These are phyloP conservation scores for Metrosideros polymorpha DNA, from an alignment of 441 rosid genomes.

Conservation along the genomic window DNA sequence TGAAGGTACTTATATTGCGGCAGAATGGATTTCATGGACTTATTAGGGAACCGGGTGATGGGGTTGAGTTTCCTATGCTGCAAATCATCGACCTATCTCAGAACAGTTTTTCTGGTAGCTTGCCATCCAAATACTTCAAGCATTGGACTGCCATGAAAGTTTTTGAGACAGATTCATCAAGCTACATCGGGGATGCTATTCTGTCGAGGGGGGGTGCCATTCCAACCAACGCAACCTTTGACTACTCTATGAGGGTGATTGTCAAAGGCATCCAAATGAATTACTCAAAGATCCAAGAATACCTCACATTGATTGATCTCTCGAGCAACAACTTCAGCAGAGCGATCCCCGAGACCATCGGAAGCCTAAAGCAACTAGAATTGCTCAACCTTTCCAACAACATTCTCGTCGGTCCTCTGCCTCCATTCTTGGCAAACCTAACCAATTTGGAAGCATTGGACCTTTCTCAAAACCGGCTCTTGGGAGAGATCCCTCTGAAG, in stretches of 20 bases:
- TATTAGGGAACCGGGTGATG: not conserved
- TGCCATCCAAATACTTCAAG: conserved; percentile 11
- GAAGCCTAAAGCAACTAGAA: conserved; percentile 9
- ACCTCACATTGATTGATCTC: conserved; percentile 9
- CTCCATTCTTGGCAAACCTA: conserved; percentile 8
- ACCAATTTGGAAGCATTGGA: conserved; percentile 16
- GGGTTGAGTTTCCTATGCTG: not conserved
- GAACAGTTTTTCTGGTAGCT: not conserved
- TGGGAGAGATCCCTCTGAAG: conserved; percentile 20
- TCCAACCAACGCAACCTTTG: not conserved
- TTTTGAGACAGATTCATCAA: not conserved
- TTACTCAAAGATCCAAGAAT: not conserved
- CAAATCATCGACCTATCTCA: not conserved
- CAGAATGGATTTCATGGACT: conserved; percentile 16
- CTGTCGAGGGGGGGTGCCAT: no score
- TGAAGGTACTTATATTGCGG: conserved; percentile 13
- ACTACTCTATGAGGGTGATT: conserved; percentile 1
- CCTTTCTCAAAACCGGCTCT: conserved; percentile 21
- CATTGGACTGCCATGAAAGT: conserved; percentile 7
- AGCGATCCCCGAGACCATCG: conserved; percentile 10
- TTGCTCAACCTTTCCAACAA: conserved; percentile 28
- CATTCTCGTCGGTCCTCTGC: conserved; percentile 8
- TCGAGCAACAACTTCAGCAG: conserved; percentile 21
- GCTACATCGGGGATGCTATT: not conserved
- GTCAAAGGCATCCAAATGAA: conserved; percentile 16